Percentiles rank a stretch among this genome's conserved stretches.
phyloP scores from a whole-genome alignment of 1,139 yeast genomes.

The Candida gigantensis region DNA sequence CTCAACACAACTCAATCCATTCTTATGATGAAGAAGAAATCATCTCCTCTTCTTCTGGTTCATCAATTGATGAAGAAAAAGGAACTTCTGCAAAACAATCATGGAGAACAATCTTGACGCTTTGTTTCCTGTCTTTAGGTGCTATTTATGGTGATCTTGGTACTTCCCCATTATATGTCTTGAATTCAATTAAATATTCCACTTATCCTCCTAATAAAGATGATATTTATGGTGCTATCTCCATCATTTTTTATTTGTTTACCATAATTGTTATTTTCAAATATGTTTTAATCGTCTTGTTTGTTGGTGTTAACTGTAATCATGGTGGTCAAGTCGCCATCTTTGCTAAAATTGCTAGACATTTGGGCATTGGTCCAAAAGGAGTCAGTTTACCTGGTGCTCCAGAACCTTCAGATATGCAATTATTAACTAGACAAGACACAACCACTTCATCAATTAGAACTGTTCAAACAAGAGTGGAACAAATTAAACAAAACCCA shows the following conservation, averaged over 20 bases:
- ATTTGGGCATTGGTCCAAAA: slow-evolving; percentile 47
- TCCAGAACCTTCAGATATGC: slow-evolving; percentile 34
- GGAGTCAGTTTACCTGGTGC: slow-evolving; percentile 47
- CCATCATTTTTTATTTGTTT: slow-evolving; percentile 56
- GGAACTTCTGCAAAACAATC: slow-evolving; percentile 17
- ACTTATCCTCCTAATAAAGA: slow-evolving; percentile 30
- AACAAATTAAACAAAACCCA: slow-evolving; percentile 22
- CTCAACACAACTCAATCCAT: no score
- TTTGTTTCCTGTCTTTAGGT: slow-evolving; percentile 46
- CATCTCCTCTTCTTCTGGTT: neutral
- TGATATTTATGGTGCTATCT: slow-evolving; percentile 52
- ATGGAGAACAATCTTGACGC: slow-evolving; percentile 25
- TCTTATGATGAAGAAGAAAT: slow-evolving; percentile 6
- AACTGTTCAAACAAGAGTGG: slow-evolving; percentile 17
- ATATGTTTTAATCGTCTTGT: slow-evolving; percentile 49
- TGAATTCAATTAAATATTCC: slow-evolving; percentile 44
- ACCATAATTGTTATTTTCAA: slow-evolving; percentile 54
- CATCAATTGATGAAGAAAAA: slow-evolving; percentile 10
- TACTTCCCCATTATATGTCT: slow-evolving; percentile 58
- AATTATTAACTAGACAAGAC: slow-evolving; percentile 41
- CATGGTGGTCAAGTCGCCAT: slow-evolving; percentile 67
- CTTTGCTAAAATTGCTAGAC: slow-evolving; percentile 55
- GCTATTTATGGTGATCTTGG: slow-evolving; percentile 65
- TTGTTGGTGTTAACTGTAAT: slow-evolving; percentile 54
- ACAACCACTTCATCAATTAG: slow-evolving; percentile 31